Base-by-base conservation (phyloP, 1,284 basidiomycete species). In the Sanguinoderma infundibulare region DNA sequence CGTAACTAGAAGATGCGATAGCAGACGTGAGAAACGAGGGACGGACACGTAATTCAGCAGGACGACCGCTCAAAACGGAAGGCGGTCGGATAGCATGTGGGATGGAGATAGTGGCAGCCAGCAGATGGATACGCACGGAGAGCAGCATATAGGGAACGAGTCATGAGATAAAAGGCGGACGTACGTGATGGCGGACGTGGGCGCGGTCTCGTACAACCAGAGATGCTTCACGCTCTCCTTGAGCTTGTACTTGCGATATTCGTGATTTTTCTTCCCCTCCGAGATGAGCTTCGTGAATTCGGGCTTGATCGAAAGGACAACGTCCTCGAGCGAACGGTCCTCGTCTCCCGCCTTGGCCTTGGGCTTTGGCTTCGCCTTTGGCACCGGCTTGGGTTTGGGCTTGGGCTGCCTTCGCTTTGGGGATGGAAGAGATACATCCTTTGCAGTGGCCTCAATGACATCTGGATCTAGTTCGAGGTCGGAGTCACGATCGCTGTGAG, bases 251-350 rank as follows among this genome's bases (percentile, higher is more conserved):
- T 67, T 70, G 26, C 76, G 64, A 61, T 71, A 78, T 55, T 78
- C 75, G 53, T 78, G 71, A 57, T 78, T 77, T 70, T 77, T 77
- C 61, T 72, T 65, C 26, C 72, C 67, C 56, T 66, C 64, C 9
- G 62, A 62, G 30, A 78, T 77, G 55, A 74, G 71, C 12, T 70
- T 53, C 24, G 68, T 68, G 61, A 72, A 76, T 64, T 70, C 60
- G 20, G 71, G 68, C 51, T 74, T 73, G 55, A 77, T 78, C 22
- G 70, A 63, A 40, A 74, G 63, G 22, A 76, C 57, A 12, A 69
- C 70, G 50, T 76, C 73, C 30, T 73, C 74, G 54, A 68, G 64
- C 20, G 70, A 69, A 55, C 72, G 71, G 39, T 69, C 65, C 35
- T 63, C 59, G 24, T 62, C 38, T 1, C 39, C 49, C 14, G 34